Conservation (phyloP, 164 flowering plant genomes). For the Warburgia ugandensis region DNA sequence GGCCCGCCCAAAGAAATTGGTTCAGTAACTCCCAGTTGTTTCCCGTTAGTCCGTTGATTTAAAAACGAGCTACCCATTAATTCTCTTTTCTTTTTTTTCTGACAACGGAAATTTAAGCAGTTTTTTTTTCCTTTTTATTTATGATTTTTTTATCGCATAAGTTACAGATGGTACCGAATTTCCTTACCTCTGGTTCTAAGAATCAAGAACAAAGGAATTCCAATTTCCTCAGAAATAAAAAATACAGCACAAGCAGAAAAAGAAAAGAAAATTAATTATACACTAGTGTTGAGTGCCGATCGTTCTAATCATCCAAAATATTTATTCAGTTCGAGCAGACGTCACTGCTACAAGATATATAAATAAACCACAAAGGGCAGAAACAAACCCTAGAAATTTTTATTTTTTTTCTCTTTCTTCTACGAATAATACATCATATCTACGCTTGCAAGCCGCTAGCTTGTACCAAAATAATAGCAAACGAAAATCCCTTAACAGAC, state of each 20-base stretch:
- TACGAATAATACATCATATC: no score
- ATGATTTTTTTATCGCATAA: no score
- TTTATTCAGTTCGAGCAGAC: background rate
- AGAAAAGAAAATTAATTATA: background rate
- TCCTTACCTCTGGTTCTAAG: no score
- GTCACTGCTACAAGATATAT: background rate
- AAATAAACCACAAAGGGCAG: background rate
- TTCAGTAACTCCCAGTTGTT: slow-evolving; percentile 31
- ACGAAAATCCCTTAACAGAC: no score
- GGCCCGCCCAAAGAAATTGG: slow-evolving; percentile 54
- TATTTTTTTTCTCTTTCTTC: no score
- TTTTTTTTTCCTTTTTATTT: background rate
- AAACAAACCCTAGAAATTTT: background rate
- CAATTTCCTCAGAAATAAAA: background rate
- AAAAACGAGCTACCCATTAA: slow-evolving; percentile 18
- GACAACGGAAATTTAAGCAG: background rate
- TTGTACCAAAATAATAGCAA: no score
- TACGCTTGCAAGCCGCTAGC: no score
- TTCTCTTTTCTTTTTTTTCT: no score
- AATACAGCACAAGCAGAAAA: background rate
- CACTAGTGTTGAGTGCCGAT: background rate
- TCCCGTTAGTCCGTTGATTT: slow-evolving; percentile 11
- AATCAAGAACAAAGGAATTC: no score
- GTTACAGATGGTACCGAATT: no score
- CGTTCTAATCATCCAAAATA: background rate